Percentiles rank a stretch among this genome's conserved stretches.
phyloP scores from a whole-genome alignment of 2,329 filamentous ascomycete species.

The Lasiodiplodia gonubiensis region DNA sequence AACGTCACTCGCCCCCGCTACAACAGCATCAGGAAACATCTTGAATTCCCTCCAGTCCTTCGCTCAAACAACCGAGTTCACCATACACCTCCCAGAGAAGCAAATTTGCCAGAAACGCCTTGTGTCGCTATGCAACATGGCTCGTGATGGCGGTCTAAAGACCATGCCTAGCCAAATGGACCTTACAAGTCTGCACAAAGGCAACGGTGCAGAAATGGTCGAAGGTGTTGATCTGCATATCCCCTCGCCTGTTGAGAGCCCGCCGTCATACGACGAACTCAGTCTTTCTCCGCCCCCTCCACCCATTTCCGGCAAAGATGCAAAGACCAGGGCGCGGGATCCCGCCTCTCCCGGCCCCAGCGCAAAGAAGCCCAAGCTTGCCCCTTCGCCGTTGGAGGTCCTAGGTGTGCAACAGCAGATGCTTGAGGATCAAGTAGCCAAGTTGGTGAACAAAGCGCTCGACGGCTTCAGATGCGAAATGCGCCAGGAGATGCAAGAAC shows the following conservation, averaged over 20 bases:
- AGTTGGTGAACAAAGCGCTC: neutral
- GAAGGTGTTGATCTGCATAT: neutral
- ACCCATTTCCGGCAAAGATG: neutral
- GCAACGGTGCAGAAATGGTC: slow-evolving; percentile 4
- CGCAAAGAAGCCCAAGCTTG: neutral
- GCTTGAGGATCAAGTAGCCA: neutral
- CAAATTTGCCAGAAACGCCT: neutral
- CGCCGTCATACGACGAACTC: slow-evolving; percentile 25
- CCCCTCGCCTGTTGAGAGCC: slow-evolving; percentile 10
- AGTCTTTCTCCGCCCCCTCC: slow-evolving; percentile 1
- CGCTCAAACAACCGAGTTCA: slow-evolving; percentile 28
- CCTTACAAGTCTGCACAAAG: slow-evolving; percentile 4
- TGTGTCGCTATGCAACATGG: neutral
- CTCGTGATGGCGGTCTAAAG: neutral
- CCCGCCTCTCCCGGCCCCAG: neutral
- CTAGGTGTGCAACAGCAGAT: neutral
- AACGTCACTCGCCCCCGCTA: slow-evolving; percentile 10
- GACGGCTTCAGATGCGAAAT: neutral
- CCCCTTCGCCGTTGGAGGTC: neutral
- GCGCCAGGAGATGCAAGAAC: neutral
- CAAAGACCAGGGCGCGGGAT: neutral
- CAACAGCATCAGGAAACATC: slow-evolving; percentile 45
- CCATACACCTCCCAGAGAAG: slow-evolving; percentile 8
- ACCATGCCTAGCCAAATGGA: neutral
- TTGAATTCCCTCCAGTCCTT: slow-evolving; percentile 39